Evolutionary conservation across 2,329 filamentous ascomycete species (phyloP), one percentile per base, ranked within the genome.

Genomic region (Trichoderma gracile): DNA sequence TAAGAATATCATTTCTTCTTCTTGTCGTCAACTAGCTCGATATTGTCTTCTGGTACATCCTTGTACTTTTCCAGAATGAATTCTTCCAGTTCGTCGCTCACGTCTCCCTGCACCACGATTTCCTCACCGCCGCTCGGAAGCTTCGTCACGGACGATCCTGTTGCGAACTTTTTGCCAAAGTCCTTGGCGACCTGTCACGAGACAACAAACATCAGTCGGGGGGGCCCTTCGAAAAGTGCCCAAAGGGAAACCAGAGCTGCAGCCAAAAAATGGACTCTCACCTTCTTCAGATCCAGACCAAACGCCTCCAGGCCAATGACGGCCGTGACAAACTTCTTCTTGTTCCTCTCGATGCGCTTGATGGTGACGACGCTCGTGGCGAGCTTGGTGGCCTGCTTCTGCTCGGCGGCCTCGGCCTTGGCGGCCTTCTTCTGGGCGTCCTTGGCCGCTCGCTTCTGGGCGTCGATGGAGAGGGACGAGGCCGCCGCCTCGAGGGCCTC

Each of bases 141-240:
- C 80, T 97, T 97, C 9, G 94, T 98, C 50, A 99, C 95, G 50
- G 89, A 93, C 17, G 89, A 90, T 0, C 95, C 95, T 10, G 95
- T 98, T 33, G 95, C 95, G 74, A 99, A 98, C 80, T 97, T 98
- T 86, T 98, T 99, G 68, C 95, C 95, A 70, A 98, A 89, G 73
- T 98, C 95, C 82, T 98, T 98, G 65, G 93, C 89, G 8, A 96
- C 83, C 79, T 81, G 46, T 14, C 21, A 30, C n/a, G 3, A n/a
- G 23, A 52, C 46, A 30, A 52, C 46, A 30, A 60, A 42, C 3
- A 54, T 4, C 8, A 2, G n/a, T 45, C 14, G 52, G 33, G 30
- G 8, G 30, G 14, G 17, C 6, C 4, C 10, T 23, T 56, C 47
- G n/a, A n/a, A n/a, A 30, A 52, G 10, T 19, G 33, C 19, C n/a